Conservation (phyloP, 192 early-diverging fungal genomes). For the Coemansia sp. region DNA sequence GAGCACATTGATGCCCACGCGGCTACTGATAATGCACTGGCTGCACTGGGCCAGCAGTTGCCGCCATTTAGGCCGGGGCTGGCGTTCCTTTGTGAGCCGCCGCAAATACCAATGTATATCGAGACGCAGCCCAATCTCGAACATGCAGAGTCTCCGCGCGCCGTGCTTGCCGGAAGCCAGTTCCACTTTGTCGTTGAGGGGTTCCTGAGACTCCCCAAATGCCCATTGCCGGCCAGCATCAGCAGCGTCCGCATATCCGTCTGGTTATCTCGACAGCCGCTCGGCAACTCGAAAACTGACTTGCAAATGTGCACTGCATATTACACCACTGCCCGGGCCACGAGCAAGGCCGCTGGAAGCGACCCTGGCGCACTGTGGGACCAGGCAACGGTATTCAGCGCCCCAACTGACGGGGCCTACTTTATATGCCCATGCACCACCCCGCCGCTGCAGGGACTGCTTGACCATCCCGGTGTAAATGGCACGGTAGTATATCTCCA, state of each 20-base stretch:
- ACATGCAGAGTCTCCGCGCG: neutral
- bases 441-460: constrained; percentile 15
- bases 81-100: constrained; percentile 22
- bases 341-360: neutral
- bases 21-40: neutral
- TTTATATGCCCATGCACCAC: constrained; percentile 39
- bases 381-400: constrained; percentile 23
- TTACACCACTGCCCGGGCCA: neutral
- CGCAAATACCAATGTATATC: constrained; percentile 18
- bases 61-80: constrained; percentile 15
- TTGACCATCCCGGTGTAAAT: constrained; percentile 24
- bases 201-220: constrained; percentile 21
- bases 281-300: constrained; percentile 4
- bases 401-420: constrained; percentile 22
- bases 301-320: constrained; percentile 8
- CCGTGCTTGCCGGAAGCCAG: constrained; percentile 33
- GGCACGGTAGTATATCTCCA: constrained; percentile 18
- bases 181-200: constrained; percentile 39
- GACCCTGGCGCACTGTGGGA: constrained; percentile 4
- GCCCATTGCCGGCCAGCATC: neutral
- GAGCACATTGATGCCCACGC: neutral
- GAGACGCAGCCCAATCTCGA: constrained; percentile 33
- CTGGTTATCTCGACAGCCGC: constrained; percentile 32
- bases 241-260: constrained; percentile 14
- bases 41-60: neutral